Base-by-base conservation (phyloP, 257 asterid genomes). In the Phtheirospermum japonicum region DNA sequence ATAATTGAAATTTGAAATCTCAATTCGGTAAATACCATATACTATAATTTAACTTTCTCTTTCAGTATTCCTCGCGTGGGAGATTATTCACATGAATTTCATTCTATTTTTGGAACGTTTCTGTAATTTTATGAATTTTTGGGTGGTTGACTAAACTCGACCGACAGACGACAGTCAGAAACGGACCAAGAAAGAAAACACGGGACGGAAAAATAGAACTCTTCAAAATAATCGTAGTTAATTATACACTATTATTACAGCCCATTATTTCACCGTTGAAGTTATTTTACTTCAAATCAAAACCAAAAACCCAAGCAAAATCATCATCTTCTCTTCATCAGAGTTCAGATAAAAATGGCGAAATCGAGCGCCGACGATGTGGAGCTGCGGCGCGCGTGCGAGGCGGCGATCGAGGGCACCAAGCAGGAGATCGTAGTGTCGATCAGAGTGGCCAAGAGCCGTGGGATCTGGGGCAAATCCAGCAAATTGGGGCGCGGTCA, bases 331-430 rank as follows among this genome's bases (percentile, higher is more conserved):
- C 73, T 18, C 43, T 56, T 42, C 49, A 4, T 4, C 49, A 4
- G 48, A 63, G 75, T 53, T 53, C 60, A 17, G 63, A n/a, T 2
- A 70, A 64, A 4, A 63, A 93, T 93, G 99, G 96, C 96, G 79
- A 93, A 87, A 83, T 93, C 96, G n/a, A 93, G 95, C 81, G 95
- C 97, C 50, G 96, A 93, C 65, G 99, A 89, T 34, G 86, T 71
- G 67, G 97, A 93, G 79, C 89, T 93, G 48, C 91, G 99, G 75
- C 81, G 92, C 59, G 95, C 96, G 52, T 89, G 95, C 76, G 87
- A 85, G 75, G 90, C 89, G 12, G 95, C 95, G 74, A 87, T 89
- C 54, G 99, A 93, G 76, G 90, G 84, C 72, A 80, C 94, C 67
- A 79, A 77, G 60, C 94, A 93, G 73, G 76, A 76, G 73, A 57